Evolutionary conservation across 352 stramenopile genomes (phyloP), one percentile per base, ranked within the genome.

Genomic region (Pythium rhizo-oryzae): DNA sequence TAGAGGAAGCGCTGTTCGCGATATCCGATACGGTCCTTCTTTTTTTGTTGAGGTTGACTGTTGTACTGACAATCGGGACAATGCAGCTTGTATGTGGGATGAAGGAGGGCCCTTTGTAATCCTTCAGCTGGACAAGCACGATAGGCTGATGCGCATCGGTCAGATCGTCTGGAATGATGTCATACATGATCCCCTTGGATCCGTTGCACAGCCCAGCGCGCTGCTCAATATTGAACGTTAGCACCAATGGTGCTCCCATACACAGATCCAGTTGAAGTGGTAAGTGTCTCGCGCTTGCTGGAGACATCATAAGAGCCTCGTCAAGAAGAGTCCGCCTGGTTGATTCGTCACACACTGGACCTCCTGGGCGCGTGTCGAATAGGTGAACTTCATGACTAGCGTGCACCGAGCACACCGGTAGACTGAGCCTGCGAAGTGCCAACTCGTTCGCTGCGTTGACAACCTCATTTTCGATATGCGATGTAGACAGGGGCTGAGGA

Each of bases 91-190:
- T 41, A 9, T 43, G 28, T 1, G 49, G 16, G 2, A 62, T 1
- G 37, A 69, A 69, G 1, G 62, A 62, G 21, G 62, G 62, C 5
- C 62, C 62, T 0, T 57, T 35, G 52, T 69, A 69, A 21, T 69
- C 62, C 13, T 12, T 6, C 30, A 62, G 56, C 12, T 19, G 30
- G 5, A 47, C 43, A 4, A 62, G 53, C 2, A 67, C 51, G 24
- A 67, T 67, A 12, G 59, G 59, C 1, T 53, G 47, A n/a, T 25
- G 49, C 53, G 1, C 15, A n/a, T n/a, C n/a, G n/a, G n/a, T 15
- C 13, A 59, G 47, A 23, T 5, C 6, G 33, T 67, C 59, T 0
- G 47, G 19, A 6, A 67, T 67, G 37, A 67, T 67, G 24, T 67
- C 59, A 49, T 59, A 66, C 1, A 58, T 35, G 1, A 25, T 23